Percentiles rank a stretch among this genome's conserved stretches.
Evolutionary conservation across 2,329 filamentous ascomycete species (phyloP).

Genomic region (Aureobasidium sp.): DNA sequence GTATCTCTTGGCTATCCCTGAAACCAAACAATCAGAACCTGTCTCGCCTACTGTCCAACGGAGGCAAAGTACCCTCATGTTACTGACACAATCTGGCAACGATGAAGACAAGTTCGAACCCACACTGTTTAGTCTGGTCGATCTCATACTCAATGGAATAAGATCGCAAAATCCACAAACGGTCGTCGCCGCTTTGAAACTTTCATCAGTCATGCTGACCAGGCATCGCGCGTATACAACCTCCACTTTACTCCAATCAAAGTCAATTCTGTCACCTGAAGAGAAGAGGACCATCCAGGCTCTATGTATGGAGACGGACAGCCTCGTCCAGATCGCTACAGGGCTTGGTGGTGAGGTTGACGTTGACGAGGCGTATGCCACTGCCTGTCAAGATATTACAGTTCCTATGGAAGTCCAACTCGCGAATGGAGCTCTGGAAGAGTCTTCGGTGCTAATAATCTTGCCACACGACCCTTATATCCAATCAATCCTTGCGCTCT

Average conservation of each 20-base stretch:
- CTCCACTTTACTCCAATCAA: slow-evolving; percentile 57
- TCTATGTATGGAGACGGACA: slow-evolving; percentile 66
- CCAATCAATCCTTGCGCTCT: slow-evolving; percentile 44
- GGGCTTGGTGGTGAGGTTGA: slow-evolving; percentile 59
- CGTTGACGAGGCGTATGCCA: slow-evolving; percentile 65
- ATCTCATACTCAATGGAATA: slow-evolving; percentile 79
- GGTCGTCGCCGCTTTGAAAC: slow-evolving; percentile 76
- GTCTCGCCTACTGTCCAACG: slow-evolving; percentile 59
- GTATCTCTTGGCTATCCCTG: slow-evolving; percentile 78
- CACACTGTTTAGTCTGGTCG: slow-evolving; percentile 83
- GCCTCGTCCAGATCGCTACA: slow-evolving; percentile 60
- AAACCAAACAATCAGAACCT: slow-evolving; percentile 33
- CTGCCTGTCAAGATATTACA: slow-evolving; percentile 49
- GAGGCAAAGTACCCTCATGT: slow-evolving; percentile 80
- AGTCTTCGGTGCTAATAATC: slow-evolving; percentile 13
- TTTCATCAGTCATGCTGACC: slow-evolving; percentile 77
- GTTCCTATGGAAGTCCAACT: slow-evolving; percentile 24
- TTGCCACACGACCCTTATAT: slow-evolving; percentile 50
- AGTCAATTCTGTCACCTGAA: slow-evolving; percentile 34
- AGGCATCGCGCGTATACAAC: slow-evolving; percentile 83
- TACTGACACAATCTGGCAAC: slow-evolving; percentile 69
- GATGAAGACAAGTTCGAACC: slow-evolving; percentile 72
- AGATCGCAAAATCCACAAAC: slow-evolving; percentile 81
- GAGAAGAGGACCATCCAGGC: slow-evolving; percentile 60
- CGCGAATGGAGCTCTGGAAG: background rate